These are phyloP conservation scores for Penicillium frequentans DNA, from an alignment of 2,329 filamentous ascomycete species.

Conservation along the genomic window DNA sequence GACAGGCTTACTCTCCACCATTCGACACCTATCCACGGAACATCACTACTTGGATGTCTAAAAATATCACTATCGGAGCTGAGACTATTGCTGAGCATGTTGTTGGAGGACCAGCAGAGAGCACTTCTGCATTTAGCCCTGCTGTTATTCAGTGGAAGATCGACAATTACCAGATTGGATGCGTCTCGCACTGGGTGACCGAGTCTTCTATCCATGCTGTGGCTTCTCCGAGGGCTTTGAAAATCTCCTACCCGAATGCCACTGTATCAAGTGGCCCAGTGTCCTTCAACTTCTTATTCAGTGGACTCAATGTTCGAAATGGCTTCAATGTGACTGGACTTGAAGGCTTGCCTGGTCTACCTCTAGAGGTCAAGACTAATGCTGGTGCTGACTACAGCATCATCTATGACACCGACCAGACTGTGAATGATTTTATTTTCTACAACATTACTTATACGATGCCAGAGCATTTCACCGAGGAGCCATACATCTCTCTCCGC, in stretches of 20 bases:
- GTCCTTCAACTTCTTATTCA: constrained; percentile 16
- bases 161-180: constrained; percentile 27
- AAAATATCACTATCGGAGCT: constrained; percentile 60
- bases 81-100: constrained; percentile 58
- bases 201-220: constrained; percentile 43
- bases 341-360: constrained; percentile 12
- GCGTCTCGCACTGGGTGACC: constrained; percentile 37
- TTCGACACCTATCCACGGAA: constrained; percentile 59
- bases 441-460: constrained; percentile 21
- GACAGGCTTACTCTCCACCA: constrained; percentile 58
- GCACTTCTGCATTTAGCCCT: constrained; percentile 57
- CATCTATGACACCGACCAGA: constrained; percentile 15
- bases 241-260: constrained; percentile 56
- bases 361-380: constrained; percentile 12
- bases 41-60: constrained; percentile 59
- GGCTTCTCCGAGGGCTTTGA: constrained; percentile 46
- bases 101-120: constrained; percentile 56
- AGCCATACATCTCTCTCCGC: constrained; percentile 11
- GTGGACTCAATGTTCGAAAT: constrained; percentile 49
- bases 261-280: constrained; percentile 4
- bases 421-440: constrained; percentile 17
- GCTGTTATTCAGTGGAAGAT: constrained; percentile 61
- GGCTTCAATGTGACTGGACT: constrained; percentile 16
- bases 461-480: constrained; percentile 7
- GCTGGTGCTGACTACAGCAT: constrained; percentile 11